phyloP scores from a whole-genome alignment of 768 basidiomycete species.

The Amyloporia xantha region DNA sequence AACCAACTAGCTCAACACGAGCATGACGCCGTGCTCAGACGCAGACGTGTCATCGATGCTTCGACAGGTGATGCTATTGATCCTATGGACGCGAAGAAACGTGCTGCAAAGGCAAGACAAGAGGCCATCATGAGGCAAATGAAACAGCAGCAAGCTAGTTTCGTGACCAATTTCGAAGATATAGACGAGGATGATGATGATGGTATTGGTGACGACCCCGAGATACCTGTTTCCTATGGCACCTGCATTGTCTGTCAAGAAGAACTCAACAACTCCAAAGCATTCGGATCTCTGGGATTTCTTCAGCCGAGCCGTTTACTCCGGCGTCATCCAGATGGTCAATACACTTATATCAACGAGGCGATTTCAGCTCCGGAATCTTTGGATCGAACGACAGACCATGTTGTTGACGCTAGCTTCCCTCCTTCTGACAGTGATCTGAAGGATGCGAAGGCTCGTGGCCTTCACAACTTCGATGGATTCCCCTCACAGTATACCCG shows the following conservation, averaged over 20 bases:
- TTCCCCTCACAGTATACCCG: conserved; percentile 66
- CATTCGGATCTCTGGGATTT: conserved; percentile 83
- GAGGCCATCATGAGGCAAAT: conserved; percentile 94
- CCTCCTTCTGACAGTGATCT: conserved; percentile 47
- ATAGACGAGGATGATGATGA: conserved; percentile 70
- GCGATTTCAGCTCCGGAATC: conserved; percentile 55
- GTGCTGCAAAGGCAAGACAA: conserved; percentile 84
- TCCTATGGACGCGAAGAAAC: conserved; percentile 67
- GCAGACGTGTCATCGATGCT: conserved; percentile 38
- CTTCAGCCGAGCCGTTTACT: conserved; percentile 85
- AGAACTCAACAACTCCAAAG: conserved; percentile 61
- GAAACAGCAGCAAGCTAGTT: conserved; percentile 85
- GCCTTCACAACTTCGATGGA: conserved; percentile 58
- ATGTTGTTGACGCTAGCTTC: conserved; percentile 31
- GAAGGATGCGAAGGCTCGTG: conserved; percentile 36
- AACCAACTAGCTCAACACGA: conserved; percentile 48
- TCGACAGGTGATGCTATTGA: conserved; percentile 33
- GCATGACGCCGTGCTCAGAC: conserved; percentile 47
- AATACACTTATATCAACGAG: conserved; percentile 60
- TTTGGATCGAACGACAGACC: conserved; percentile 47
- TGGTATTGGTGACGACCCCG: conserved; percentile 42
- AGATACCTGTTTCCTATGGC: conserved; percentile 58
- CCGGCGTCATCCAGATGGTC: conserved; percentile 67
- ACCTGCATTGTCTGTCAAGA: conserved; percentile 99
- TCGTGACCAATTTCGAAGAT: conserved; percentile 71